Evolutionary conservation across 495 filamentous ascomycete genomes (phyloP).

Genomic region (Halenospora varia): DNA sequence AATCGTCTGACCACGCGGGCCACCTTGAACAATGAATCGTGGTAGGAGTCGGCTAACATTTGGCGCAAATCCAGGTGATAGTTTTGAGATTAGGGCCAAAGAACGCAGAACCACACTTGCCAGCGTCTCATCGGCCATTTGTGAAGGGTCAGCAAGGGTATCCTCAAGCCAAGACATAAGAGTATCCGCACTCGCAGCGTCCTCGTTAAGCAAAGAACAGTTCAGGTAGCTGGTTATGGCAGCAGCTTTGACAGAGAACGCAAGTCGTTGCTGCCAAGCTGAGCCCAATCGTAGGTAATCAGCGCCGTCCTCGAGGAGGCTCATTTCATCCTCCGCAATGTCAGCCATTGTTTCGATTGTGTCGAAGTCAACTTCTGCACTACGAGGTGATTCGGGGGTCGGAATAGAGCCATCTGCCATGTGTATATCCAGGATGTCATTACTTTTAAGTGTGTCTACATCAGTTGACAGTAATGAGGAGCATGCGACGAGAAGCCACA

Average conservation of each 20-base stretch:
- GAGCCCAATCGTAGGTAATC: slow-evolving; percentile 85
- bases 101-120: slow-evolving; percentile 74
- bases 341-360: slow-evolving; percentile 68
- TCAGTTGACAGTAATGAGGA: slow-evolving; percentile 68
- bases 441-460: slow-evolving; percentile 50
- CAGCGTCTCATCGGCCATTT: slow-evolving; percentile 74
- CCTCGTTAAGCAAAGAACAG: slow-evolving; percentile 73
- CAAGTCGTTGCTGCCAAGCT: slow-evolving; percentile 81
- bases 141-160: slow-evolving; percentile 66
- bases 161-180: slow-evolving; percentile 84
- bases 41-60: slow-evolving; percentile 78
- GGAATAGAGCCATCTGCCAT: slow-evolving; percentile 44
- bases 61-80: slow-evolving; percentile 66
- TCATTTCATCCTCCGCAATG: slow-evolving; percentile 76
- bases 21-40: slow-evolving; percentile 77
- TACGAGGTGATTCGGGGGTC: slow-evolving; percentile 33
- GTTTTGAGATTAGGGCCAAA: slow-evolving; percentile 73
- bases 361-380: slow-evolving; percentile 41
- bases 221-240: slow-evolving; percentile 82
- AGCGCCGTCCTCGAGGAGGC: slow-evolving; percentile 78
- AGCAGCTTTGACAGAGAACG: slow-evolving; percentile 78
- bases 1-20: slow-evolving; percentile 58
- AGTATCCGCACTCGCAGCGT: slow-evolving; percentile 73
- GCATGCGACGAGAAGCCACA: slow-evolving; percentile 74
- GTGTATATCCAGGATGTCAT: slow-evolving; percentile 73